These are phyloP conservation scores for Hyphodiscus hymeniophilus DNA, from an alignment of 495 filamentous ascomycete genomes.

Conservation along the genomic window DNA sequence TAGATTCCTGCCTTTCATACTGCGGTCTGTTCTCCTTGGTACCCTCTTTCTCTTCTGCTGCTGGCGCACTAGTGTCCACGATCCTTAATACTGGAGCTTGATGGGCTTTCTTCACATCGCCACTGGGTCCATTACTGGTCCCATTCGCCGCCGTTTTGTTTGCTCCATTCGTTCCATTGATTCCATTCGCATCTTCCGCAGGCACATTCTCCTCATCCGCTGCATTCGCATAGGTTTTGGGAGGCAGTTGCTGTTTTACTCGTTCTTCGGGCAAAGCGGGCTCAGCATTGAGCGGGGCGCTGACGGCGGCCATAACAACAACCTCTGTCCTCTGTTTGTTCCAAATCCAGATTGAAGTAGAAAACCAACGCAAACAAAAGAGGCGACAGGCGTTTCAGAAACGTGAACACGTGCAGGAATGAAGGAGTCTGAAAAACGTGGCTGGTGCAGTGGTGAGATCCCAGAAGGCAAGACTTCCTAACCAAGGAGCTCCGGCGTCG, in stretches of 20 bases:
- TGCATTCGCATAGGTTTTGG: slow-evolving; percentile 21
- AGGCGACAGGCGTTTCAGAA: no score
- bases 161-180: neutral
- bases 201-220: slow-evolving; percentile 12
- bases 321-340: neutral
- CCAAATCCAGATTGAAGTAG: no score
- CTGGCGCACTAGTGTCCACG: slow-evolving; percentile 10
- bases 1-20: slow-evolving; percentile 12
- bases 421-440: no score
- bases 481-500: no score
- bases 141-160: neutral
- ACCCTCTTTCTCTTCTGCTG: neutral
- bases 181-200: neutral
- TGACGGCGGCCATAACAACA: slow-evolving; percentile 10
- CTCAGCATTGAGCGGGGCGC: slow-evolving; percentile 8
- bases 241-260: slow-evolving; percentile 12
- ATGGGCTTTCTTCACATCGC: neutral
- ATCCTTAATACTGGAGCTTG: slow-evolving; percentile 15
- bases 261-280: slow-evolving; percentile 13
- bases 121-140: neutral
- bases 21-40: slow-evolving; percentile 3
- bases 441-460: no score
- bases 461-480: no score
- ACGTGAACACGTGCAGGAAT: no score
- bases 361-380: no score